Percentiles rank a stretch among this genome's conserved stretches.
Evolutionary conservation across 164 flowering plant genomes (phyloP).

Genomic region (Magnolia sinica): DNA sequence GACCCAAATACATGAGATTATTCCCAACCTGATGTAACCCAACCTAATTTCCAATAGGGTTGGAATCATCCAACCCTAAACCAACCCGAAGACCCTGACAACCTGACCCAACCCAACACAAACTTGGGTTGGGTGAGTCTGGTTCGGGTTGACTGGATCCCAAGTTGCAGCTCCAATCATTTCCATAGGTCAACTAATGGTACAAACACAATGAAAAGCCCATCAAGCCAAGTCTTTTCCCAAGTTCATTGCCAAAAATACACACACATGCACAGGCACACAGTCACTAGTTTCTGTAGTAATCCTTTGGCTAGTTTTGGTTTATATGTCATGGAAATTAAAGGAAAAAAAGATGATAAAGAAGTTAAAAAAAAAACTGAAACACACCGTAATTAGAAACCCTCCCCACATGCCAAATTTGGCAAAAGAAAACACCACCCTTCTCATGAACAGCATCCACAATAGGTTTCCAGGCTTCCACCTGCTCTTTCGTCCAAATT

Average conservation of each 20-base stretch:
- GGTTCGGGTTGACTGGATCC: too few relatives aligned
- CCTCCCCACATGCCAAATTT: conserved; percentile 30
- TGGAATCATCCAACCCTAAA: too few relatives aligned
- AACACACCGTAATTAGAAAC: conserved; percentile 23
- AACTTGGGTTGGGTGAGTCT: too few relatives aligned
- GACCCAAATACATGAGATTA: too few relatives aligned
- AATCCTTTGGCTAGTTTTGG: not conserved
- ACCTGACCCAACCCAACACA: too few relatives aligned
- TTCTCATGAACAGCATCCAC: conserved; percentile 36
- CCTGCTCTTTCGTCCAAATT: conserved; percentile 33
- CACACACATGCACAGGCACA: too few relatives aligned
- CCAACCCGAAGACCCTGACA: too few relatives aligned
- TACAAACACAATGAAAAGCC: too few relatives aligned
- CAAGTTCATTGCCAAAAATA: not conserved
- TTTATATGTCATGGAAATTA: not conserved
- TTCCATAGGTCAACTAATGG: too few relatives aligned
- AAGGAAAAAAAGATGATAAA: not conserved
- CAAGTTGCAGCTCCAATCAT: too few relatives aligned
- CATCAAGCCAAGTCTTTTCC: not conserved
- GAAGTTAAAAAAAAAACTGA: not conserved
- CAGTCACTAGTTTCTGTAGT: not conserved
- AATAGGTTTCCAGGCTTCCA: conserved; percentile 37
- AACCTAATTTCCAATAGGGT: too few relatives aligned
- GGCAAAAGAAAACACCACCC: conserved; percentile 32
- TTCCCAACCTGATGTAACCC: too few relatives aligned